Conservation (phyloP, 1,284 basidiomycete species). For the Schizophyllum amplum region DNA sequence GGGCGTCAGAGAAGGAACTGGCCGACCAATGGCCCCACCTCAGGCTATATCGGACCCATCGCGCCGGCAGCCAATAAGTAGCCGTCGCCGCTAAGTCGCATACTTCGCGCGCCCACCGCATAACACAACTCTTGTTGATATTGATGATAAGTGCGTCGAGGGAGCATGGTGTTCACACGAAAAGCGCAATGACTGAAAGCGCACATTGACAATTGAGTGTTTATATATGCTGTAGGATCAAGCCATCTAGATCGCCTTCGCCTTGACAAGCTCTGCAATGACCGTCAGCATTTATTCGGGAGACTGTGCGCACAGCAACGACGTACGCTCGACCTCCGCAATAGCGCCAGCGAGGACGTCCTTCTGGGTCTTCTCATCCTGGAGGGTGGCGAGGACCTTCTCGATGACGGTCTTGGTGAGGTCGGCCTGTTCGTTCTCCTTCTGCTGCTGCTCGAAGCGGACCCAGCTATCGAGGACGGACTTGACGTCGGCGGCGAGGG, state of each 20-base stretch:
- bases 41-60: too few relatives aligned
- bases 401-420: constrained; percentile 84
- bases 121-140: too few relatives aligned
- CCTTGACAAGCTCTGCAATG: constrained; percentile 35
- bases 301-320: background rate
- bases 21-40: too few relatives aligned
- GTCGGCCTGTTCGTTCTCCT: constrained; percentile 92
- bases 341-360: constrained; percentile 85
- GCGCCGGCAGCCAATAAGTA: too few relatives aligned
- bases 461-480: constrained; percentile 97
- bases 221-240: background rate
- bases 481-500: constrained; percentile 87
- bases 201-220: background rate
- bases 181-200: background rate
- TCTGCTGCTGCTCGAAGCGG: constrained; percentile 92
- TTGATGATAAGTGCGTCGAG: too few relatives aligned
- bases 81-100: too few relatives aligned
- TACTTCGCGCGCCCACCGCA: too few relatives aligned
- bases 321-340: constrained; percentile 89
- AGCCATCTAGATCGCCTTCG: constrained; percentile 35
- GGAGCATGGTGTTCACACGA: too few relatives aligned
- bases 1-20: background rate
- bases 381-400: constrained; percentile 77
- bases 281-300: background rate
- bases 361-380: constrained; percentile 90